Conservation (phyloP, 495 filamentous ascomycete species). For the Barbatosphaeria neglecta region DNA sequence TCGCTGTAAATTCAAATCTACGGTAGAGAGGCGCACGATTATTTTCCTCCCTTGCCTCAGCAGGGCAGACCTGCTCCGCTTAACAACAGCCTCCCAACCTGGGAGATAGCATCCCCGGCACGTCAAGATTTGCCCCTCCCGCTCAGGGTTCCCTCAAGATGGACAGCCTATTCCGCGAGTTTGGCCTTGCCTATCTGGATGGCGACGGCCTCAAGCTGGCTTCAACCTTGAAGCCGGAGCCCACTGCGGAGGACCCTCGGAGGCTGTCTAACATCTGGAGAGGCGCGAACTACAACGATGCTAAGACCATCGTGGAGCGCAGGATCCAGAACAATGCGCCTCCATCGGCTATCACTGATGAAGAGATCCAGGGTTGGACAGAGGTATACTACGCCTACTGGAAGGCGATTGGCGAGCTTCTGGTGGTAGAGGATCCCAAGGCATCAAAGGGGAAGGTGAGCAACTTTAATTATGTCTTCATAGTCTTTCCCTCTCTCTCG, state of each 20-base stretch:
- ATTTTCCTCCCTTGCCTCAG: too few species aligned
- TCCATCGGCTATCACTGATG: slow-evolving; percentile 37
- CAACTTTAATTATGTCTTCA: too few species aligned
- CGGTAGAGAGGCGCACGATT: too few species aligned
- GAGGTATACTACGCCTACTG: slow-evolving; percentile 77
- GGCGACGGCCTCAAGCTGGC: slow-evolving; percentile 56
- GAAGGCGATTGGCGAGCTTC: slow-evolving; percentile 61
- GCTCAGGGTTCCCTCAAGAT: too few species aligned
- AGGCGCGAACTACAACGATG: slow-evolving; percentile 42
- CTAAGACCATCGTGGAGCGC: slow-evolving; percentile 47
- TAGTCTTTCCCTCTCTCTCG: too few species aligned
- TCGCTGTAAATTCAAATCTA: too few species aligned
- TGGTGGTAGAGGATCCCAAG: slow-evolving; percentile 37
- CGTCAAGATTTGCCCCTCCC: too few species aligned
- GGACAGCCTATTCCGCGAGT: slow-evolving; percentile 45
- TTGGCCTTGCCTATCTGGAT: slow-evolving; percentile 42
- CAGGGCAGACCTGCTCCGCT: too few species aligned
- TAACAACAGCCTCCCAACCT: too few species aligned
- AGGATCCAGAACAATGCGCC: slow-evolving; percentile 39
- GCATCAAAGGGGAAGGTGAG: slow-evolving; percentile 20
- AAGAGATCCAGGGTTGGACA: slow-evolving; percentile 63
- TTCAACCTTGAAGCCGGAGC: slow-evolving; percentile 54
- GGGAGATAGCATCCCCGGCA: too few species aligned
- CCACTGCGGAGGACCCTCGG: slow-evolving; percentile 41
- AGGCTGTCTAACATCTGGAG: slow-evolving; percentile 53